A percentile compares a stretch with the other conserved stretches of the same genome.
Conservation (phyloP, 2,329 filamentous ascomycete genomes). For the Fusarium pseudoanthophilum region DNA sequence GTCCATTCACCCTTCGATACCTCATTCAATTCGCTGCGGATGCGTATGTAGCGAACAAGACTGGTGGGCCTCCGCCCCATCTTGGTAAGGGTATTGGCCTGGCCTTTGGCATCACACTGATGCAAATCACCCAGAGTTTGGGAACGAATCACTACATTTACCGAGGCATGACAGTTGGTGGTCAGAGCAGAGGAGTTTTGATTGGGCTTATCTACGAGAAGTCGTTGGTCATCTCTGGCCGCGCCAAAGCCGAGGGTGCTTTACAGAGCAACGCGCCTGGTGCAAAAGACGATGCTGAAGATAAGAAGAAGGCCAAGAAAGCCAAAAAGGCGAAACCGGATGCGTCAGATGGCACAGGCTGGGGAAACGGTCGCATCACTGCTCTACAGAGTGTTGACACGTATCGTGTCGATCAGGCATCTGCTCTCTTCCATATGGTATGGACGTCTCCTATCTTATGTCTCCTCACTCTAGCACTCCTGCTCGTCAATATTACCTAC, state of each 20-base stretch:
- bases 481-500: conserved; percentile 89
- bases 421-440: conserved; percentile 87
- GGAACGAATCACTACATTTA: conserved; percentile 93
- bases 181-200: conserved; percentile 81
- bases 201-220: conserved; percentile 93
- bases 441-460: conserved; percentile 88
- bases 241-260: conserved; percentile 84
- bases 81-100: conserved; percentile 83
- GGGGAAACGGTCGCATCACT: conserved; percentile 91
- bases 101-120: conserved; percentile 82
- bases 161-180: conserved; percentile 90
- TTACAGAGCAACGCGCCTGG: conserved; percentile 51
- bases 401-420: conserved; percentile 89
- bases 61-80: conserved; percentile 65
- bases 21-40: conserved; percentile 86
- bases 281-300: conserved; percentile 56
- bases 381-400: conserved; percentile 97
- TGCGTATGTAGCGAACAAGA: conserved; percentile 74
- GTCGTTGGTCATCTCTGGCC: conserved; percentile 85
- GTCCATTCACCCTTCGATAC: conserved; percentile 86
- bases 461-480: conserved; percentile 79
- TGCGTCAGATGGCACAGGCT: conserved; percentile 75
- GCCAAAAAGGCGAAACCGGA: conserved; percentile 55
- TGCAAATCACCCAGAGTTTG: conserved; percentile 86
- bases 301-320: conserved; percentile 53